phyloP scores from a whole-genome alignment of 495 filamentous ascomycete species.

The Oidiodendron maius region DNA sequence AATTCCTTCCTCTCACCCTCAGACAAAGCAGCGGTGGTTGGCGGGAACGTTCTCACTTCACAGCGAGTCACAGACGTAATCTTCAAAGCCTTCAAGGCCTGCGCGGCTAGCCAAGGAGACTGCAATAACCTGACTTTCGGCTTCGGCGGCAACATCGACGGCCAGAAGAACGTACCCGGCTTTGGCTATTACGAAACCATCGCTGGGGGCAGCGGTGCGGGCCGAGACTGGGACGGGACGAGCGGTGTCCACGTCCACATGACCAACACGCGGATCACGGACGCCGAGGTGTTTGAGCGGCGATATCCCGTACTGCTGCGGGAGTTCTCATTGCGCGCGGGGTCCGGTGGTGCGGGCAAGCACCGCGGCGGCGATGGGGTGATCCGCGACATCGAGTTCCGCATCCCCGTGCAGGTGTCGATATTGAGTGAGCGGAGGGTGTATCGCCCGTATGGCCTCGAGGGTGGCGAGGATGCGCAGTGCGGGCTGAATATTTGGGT shows the following conservation, averaged over 20 bases:
- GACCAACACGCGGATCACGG: slow-evolving; percentile 99
- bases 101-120: slow-evolving; percentile 85
- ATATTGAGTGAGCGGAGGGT: slow-evolving; percentile 87
- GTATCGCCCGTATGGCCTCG: slow-evolving; percentile 81
- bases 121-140: slow-evolving; percentile 88
- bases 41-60: slow-evolving; percentile 87
- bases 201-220: slow-evolving; percentile 86
- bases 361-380: slow-evolving; percentile 87
- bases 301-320: slow-evolving; percentile 84
- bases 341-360: slow-evolving; percentile 65
- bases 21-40: slow-evolving; percentile 85
- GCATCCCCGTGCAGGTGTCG: slow-evolving; percentile 78
- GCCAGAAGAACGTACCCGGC: slow-evolving; percentile 54
- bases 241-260: slow-evolving; percentile 92
- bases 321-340: slow-evolving; percentile 69
- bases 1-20: slow-evolving; percentile 81
- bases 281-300: slow-evolving; percentile 91
- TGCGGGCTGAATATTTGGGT: slow-evolving; percentile 87
- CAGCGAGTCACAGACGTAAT: slow-evolving; percentile 95
- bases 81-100: slow-evolving; percentile 82
- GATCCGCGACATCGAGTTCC: slow-evolving; percentile 89
- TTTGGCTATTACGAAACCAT: slow-evolving; percentile 99
- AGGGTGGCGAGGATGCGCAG: slow-evolving; percentile 75
- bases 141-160: slow-evolving; percentile 73
- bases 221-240: slow-evolving; percentile 81